phyloP scores from a whole-genome alignment of 495 filamentous ascomycete species.

The Niebla homalea region DNA sequence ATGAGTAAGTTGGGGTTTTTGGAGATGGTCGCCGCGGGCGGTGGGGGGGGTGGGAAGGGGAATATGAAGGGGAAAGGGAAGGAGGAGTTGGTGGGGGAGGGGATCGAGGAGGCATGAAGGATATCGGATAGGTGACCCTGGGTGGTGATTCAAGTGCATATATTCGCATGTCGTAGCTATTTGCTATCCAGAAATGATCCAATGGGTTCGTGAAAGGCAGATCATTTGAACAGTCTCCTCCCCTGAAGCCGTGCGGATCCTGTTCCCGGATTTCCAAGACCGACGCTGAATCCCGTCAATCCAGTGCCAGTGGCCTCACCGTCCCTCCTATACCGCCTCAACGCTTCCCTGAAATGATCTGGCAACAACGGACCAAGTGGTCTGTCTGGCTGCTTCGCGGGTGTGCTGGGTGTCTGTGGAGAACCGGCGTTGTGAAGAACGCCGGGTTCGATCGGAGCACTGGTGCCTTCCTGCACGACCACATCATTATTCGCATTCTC shows the following conservation, averaged over 20 bases:
- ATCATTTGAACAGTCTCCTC: constrained; percentile 49
- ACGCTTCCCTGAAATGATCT: constrained; percentile 69
- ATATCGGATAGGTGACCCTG: background rate
- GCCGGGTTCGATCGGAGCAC: background rate
- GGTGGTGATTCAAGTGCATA: background rate
- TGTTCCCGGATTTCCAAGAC: constrained; percentile 48
- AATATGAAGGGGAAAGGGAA: constrained; percentile 38
- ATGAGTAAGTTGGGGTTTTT: constrained; percentile 89
- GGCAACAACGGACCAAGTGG: constrained; percentile 63
- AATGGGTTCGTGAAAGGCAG: background rate
- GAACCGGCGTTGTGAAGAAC: background rate
- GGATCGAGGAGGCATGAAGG: constrained; percentile 5
- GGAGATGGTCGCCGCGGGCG: constrained; percentile 66
- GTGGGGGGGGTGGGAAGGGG: constrained; percentile 5
- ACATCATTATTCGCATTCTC: constrained; percentile 11
- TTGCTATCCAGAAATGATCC: background rate
- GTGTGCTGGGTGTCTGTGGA: background rate
- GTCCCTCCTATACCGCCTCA: constrained; percentile 57
- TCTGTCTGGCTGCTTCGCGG: constrained; percentile 22
- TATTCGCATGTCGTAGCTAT: background rate
- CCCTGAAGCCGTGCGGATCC: constrained; percentile 50
- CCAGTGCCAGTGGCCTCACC: constrained; percentile 54
- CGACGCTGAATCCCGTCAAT: constrained; percentile 59
- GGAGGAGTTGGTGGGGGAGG: constrained; percentile 25
- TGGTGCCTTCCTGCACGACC: background rate